Evolutionary conservation across 352 stramenopile genomes (phyloP), one percentile per base, ranked within the genome.

Genomic region (Chrysophaeum taylorii): DNA sequence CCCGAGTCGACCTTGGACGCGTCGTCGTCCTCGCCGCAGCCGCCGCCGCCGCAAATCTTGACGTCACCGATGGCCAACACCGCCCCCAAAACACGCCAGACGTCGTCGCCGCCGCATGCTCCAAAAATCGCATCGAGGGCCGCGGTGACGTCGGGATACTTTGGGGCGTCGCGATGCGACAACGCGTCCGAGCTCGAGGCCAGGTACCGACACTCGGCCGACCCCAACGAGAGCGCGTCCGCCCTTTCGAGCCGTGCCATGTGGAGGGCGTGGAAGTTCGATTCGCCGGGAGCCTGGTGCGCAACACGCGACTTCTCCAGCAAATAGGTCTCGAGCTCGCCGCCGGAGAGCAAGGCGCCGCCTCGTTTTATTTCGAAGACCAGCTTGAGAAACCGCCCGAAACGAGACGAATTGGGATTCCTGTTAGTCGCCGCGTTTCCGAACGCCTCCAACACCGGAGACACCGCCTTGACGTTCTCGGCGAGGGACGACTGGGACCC

Each of bases 321-420:
- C 37, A 82, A 66, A 57, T 82, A 82, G 7, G 75, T 81, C 39
- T 79, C 78, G 60, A 54, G 64, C 23, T 38, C 33, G 52, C 45
- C 54, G 15, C 70, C 70, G 14, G 37, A 36, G 48, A 88, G 81
- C n/a, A n/a, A n/a, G n/a, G n/a, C n/a, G n/a, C n/a, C n/a, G n/a
- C n/a, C n/a, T n/a, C n/a, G n/a, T n/a, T n/a, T n/a, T n/a, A n/a
- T n/a, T 5, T 57, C 9, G 77, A 96, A 97, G 77, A 93, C 86
- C 12, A 94, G 82, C 75, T 92, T 85, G 48, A 86, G 91, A 69
- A 92, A 94, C 73, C 92, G 92, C 69, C 88, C 87, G 66, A 94
- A 94, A 23, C 88, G 86, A 48, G 81, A 89, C 79, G 82, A 90
- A 75, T 94, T 94, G 42, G 70, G 86, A 73, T 94, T 94, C 9